Base-by-base conservation (phyloP, 192 early-diverging fungal species). In the Diversispora epigaea region DNA sequence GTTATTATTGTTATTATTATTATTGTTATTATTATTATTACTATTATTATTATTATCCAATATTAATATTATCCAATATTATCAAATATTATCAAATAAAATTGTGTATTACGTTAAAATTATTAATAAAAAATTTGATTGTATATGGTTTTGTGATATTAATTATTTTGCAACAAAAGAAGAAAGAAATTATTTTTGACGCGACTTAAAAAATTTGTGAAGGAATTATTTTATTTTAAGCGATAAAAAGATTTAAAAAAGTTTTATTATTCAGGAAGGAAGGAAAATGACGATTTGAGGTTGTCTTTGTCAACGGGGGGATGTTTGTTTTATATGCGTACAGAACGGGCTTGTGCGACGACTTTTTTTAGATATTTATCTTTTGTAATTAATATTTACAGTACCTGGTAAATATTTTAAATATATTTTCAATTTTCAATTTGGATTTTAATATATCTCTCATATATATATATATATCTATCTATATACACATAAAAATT, bases 281-380 rank as follows among this genome's bases (percentile, higher is more conserved):
- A 67, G 47, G 7, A n/a, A n/a, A 64, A n/a, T 40, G 25, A 40
- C 39, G 21, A n/a, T 49, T 67, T 67, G 25, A 44, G 40, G 65
- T n/a, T 44, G 65, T 46, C 25, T 32, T 45, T 44, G 41, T 67
- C 65, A 67, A 67, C 41, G 43, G 45, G 65, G 65, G 65, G 61
- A 63, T 67, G 65, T 67, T 67, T 67, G 44, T 67, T 67, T 67
- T 67, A 67, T 67, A 67, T 67, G 65, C 45, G 65, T 67, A 67
- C 65, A 46, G 65, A 49, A 46, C 65, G 12, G 65, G 65, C 22
- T 22, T 47, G 65, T 67, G 65, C 21, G n/a, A 67, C 65, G 10
- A n/a, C 44, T 67, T 67, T 67, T 67, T 67, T 67, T 67, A 32
- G 25, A 32, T 32, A 32, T 32, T 32, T 32, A 32, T 32, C 25